Base-by-base conservation (phyloP, 75 land plant species). In the Cryptomeria japonica region DNA sequence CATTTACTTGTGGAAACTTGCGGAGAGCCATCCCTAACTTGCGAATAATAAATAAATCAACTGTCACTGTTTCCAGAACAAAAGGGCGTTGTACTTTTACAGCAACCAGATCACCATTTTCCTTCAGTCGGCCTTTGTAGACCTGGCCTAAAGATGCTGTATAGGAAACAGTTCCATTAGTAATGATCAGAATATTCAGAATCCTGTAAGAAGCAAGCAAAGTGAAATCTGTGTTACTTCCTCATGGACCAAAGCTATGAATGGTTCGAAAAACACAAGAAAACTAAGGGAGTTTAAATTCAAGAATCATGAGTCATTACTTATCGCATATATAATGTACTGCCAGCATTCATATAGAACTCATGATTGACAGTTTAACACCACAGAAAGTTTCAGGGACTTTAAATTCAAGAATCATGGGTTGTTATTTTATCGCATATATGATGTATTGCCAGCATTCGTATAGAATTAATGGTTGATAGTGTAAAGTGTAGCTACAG, bases 101-200 rank as follows among this genome's bases (percentile, higher is more conserved):
- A 87, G 99, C 99, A 56, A 98, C 99, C 83, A 93, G 44, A 83
- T 98, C 99, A 38, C 99, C 99, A 88, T 95, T 98, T 92, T 96
- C 98, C 86, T 89, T 93, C 36, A 98, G 90, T 0, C 95, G 91
- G 51, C 99, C 99, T 89, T 98, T 98, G 84, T 98, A 98, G 15
- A 98, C 99, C 88, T 98, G 99, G 39, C 99, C 99, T 87, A 98
- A 89, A 31, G 99, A 98, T 91, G 99, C 99, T 98, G 94, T 80
- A 88, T 61, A 73, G 61, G 34, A n/a, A 89, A 64, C 5, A 82
- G 46, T 19, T 80, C 32, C 34, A 25, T 82, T 82, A 82, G 84
- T 82, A 82, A 44, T 44, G 32, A 44, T 46, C 46, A 44, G 47
- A 44, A 82, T 15, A 86, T 22, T 87, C 41, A 36, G n/a, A 86